Evolutionary conservation across 495 filamentous ascomycete species (phyloP).

Genomic region (Acidiella bohemica): DNA sequence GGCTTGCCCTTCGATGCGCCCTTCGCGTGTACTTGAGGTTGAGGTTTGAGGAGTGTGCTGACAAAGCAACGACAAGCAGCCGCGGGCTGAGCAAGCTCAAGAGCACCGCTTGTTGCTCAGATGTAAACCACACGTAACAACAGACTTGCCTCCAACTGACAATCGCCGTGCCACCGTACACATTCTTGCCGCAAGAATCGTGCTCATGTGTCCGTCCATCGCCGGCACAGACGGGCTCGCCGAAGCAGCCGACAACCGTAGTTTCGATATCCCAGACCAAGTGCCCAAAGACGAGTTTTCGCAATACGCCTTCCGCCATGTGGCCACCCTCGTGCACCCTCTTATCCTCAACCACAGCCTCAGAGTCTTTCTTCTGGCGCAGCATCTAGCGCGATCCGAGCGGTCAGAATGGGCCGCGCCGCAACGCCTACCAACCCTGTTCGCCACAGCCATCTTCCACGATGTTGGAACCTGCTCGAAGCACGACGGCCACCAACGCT

Average conservation of each 20-base stretch:
- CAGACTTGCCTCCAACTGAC: too few species aligned
- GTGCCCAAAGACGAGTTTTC: slow-evolving; percentile 8
- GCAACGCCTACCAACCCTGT: slow-evolving; percentile 22
- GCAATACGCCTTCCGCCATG: slow-evolving; percentile 6
- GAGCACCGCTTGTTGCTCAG: too few species aligned
- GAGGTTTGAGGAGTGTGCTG: too few species aligned
- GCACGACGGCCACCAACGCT: slow-evolving; percentile 32
- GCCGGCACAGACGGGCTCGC: not conserved
- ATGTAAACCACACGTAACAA: too few species aligned
- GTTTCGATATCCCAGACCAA: not conserved
- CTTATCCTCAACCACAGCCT: slow-evolving; percentile 36
- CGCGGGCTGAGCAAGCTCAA: too few species aligned
- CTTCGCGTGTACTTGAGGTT: too few species aligned
- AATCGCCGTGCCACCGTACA: too few species aligned
- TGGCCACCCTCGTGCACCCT: slow-evolving; percentile 23
- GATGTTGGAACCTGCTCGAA: slow-evolving; percentile 32
- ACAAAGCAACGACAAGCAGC: too few species aligned
- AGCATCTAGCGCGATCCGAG: slow-evolving; percentile 21
- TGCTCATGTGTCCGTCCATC: too few species aligned
- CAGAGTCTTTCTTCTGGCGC: slow-evolving; percentile 33
- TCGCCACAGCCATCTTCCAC: slow-evolving; percentile 35
- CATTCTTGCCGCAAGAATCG: too few species aligned
- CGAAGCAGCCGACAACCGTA: too few species aligned
- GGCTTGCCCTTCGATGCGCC: too few species aligned
- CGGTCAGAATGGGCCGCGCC: slow-evolving; percentile 10